Conservation (phyloP, 2,329 filamentous ascomycete species). For the Exutisphaerella laricina region DNA sequence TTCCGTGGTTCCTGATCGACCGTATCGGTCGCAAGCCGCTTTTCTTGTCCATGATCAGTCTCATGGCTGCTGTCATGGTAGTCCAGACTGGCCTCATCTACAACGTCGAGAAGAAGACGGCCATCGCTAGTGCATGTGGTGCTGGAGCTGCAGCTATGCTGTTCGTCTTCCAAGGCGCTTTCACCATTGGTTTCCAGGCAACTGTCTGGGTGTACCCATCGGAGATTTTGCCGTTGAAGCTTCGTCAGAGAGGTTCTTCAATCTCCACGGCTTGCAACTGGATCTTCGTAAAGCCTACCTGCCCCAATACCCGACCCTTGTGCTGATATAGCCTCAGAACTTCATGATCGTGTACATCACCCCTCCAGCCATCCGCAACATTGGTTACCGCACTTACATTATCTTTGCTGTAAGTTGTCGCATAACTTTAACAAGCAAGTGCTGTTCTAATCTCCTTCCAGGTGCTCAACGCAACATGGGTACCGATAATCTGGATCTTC, state of each 20-base stretch:
- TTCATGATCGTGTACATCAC: slow-evolving; percentile 65
- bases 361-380: slow-evolving; percentile 54
- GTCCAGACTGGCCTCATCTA: slow-evolving; percentile 46
- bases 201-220: slow-evolving; percentile 59
- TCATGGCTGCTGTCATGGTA: slow-evolving; percentile 61
- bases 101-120: slow-evolving; percentile 26
- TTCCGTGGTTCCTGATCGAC: slow-evolving; percentile 40
- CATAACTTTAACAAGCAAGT: too few species aligned
- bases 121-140: slow-evolving; percentile 23
- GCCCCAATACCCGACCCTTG: background rate
- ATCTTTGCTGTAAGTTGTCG: slow-evolving; percentile 26
- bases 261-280: slow-evolving; percentile 33
- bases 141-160: slow-evolving; percentile 47
- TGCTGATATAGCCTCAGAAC: slow-evolving; percentile 34
- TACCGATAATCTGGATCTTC: slow-evolving; percentile 56
- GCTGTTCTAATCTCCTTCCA: too few species aligned
- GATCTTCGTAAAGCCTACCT: slow-evolving; percentile 18
- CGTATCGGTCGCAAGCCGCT: slow-evolving; percentile 31
- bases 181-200: slow-evolving; percentile 54
- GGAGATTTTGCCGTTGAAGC: slow-evolving; percentile 49
- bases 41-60: slow-evolving; percentile 29
- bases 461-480: slow-evolving; percentile 24
- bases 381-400: slow-evolving; percentile 52
- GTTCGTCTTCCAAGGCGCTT: slow-evolving; percentile 60
- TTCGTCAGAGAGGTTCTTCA: slow-evolving; percentile 30